phyloP scores from a whole-genome alignment of 768 basidiomycete genomes.

The Lactarius deliciosus region DNA sequence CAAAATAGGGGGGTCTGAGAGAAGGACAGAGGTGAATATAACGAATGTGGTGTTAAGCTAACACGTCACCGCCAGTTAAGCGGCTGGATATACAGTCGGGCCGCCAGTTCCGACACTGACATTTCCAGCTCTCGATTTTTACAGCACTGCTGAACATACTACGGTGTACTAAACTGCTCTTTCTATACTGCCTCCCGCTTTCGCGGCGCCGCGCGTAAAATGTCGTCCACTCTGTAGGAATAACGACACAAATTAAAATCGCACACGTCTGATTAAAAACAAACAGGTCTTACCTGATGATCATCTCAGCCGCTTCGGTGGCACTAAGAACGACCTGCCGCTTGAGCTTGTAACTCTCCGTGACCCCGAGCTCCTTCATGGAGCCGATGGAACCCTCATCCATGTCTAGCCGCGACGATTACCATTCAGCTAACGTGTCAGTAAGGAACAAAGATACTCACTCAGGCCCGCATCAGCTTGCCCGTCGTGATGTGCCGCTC shows the following conservation, averaged over 20 bases:
- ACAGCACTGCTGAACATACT: not conserved
- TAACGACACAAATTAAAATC: constrained; percentile 11
- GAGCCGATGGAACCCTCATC: constrained; percentile 79
- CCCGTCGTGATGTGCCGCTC: constrained; percentile 95
- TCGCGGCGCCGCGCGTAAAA: constrained; percentile 81
- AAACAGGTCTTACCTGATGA: constrained; percentile 66
- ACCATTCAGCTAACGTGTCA: not conserved
- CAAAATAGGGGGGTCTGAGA: not conserved
- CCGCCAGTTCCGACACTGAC: not conserved
- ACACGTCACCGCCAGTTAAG: not conserved
- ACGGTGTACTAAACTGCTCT: constrained; percentile 6
- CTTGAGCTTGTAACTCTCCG: constrained; percentile 98
- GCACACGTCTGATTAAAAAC: not conserved
- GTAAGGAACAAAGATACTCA: constrained; percentile 40
- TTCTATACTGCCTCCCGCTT: constrained; percentile 74
- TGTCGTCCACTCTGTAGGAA: constrained; percentile 78
- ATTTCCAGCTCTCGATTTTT: no score
- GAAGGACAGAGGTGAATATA: constrained; percentile 22
- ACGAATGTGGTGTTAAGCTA: not conserved
- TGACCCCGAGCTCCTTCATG: constrained; percentile 85
- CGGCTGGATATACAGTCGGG: not conserved
- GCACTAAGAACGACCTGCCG: constrained; percentile 92
- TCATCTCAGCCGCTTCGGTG: constrained; percentile 98
- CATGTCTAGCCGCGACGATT: constrained; percentile 64
- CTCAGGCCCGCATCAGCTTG: constrained; percentile 83